phyloP scores from a whole-genome alignment of 2,329 filamentous ascomycete genomes.

The Aschersonia sp. region DNA sequence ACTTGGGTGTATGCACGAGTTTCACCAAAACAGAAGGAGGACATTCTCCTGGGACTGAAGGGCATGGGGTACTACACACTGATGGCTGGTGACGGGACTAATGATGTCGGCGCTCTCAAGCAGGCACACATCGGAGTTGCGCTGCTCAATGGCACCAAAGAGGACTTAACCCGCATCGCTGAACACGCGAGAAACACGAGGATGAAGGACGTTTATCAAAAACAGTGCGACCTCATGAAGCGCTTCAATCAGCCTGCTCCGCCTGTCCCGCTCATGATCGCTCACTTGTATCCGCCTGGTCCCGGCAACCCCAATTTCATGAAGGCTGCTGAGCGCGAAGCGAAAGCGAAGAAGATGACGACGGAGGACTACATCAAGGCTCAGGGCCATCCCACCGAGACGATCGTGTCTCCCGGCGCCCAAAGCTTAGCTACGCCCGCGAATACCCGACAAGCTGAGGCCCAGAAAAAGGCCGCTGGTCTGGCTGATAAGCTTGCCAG shows the following conservation, averaged over 20 bases:
- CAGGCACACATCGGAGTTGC: conserved; percentile 96
- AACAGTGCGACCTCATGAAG: conserved; percentile 82
- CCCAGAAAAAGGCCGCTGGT: conserved; percentile 56
- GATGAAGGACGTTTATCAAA: conserved; percentile 98
- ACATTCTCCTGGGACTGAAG: conserved; percentile 91
- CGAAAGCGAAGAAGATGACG: conserved; percentile 59
- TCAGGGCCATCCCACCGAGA: conserved; percentile 41
- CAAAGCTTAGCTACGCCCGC: conserved; percentile 29
- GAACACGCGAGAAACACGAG: conserved; percentile 89
- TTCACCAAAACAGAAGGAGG: conserved; percentile 96
- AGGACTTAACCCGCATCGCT: conserved; percentile 81
- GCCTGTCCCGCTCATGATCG: conserved; percentile 84
- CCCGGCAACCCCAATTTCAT: conserved; percentile 86
- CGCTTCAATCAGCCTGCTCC: conserved; percentile 88
- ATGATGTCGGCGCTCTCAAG: conserved; percentile 94
- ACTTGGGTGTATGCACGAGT: conserved; percentile 98
- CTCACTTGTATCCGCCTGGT: conserved; percentile 85
- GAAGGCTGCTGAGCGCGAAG: conserved; percentile 80
- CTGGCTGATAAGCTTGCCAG: conserved; percentile 78
- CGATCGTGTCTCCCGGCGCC: conserved; percentile 52
- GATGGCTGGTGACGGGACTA: conserved; percentile 97
- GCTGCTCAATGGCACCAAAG: conserved; percentile 82
- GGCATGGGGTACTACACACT: conserved; percentile 95
- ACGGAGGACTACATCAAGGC: conserved; percentile 40
- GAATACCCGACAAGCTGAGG: conserved; percentile 38